Percentiles rank a stretch among this genome's conserved stretches.
Evolutionary conservation across 1,284 basidiomycete species (phyloP).

Genomic region (Vanrija sp.): DNA sequence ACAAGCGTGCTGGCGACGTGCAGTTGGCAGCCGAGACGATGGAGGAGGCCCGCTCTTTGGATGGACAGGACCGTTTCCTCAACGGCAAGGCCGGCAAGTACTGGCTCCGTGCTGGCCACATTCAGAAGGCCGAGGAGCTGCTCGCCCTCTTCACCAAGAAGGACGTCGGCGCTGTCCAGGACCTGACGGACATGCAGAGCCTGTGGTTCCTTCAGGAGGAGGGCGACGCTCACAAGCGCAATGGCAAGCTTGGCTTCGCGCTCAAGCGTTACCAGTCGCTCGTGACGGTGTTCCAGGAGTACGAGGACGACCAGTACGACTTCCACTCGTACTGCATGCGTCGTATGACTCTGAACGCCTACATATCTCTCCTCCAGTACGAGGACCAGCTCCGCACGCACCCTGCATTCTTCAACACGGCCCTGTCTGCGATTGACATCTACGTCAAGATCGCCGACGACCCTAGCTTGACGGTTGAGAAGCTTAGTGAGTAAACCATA

Average conservation of each 20-base stretch:
- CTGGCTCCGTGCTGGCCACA: conserved; percentile 70
- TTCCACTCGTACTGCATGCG: conserved; percentile 95
- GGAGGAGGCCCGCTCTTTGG: conserved; percentile 78
- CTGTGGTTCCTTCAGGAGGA: conserved; percentile 82
- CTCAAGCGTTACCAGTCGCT: conserved; percentile 81
- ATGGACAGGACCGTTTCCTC: conserved; percentile 92
- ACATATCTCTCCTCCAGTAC: conserved; percentile 77
- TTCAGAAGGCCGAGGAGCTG: conserved; percentile 67
- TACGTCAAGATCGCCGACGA: conserved; percentile 72
- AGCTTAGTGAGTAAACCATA: conserved; percentile 19
- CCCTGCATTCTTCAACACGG: conserved; percentile 71
- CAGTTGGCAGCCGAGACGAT: conserved; percentile 69
- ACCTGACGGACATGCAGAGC: conserved; percentile 96
- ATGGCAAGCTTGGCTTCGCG: conserved; percentile 69
- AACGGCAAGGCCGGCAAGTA: conserved; percentile 96
- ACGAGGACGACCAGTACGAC: conserved; percentile 96
- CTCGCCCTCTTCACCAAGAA: conserved; percentile 89
- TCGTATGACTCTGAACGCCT: conserved; percentile 81
- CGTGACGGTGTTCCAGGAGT: conserved; percentile 70
- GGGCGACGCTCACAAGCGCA: conserved; percentile 65
- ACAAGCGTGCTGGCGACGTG: conserved; percentile 83
- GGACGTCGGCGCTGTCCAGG: conserved; percentile 66
- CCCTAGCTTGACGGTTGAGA: conserved; percentile 56
- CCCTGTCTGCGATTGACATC: conserved; percentile 68
- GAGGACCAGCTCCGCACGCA: conserved; percentile 75